Base-by-base conservation (phyloP, 306 rosid genomes). In the Comarum palustre region DNA sequence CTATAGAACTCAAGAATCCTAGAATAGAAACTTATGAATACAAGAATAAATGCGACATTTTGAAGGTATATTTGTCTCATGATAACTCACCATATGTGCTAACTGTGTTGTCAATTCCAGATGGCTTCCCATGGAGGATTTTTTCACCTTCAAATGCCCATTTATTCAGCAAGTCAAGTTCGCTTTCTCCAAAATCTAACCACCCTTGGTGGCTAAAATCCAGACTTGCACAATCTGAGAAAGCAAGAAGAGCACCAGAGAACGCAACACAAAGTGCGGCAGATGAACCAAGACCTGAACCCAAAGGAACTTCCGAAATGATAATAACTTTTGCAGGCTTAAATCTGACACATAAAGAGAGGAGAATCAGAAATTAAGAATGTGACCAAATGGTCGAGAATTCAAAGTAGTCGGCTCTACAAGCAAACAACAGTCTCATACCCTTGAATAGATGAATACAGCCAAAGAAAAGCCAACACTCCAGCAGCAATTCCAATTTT, bases 101-200 rank as follows among this genome's bases (percentile, higher is more conserved):
- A 25, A 94, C 95, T 13, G 97, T 83, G 83, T 94, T 94, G 90
- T 94, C 99, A 66, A 94, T 87, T 76, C 99, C 99, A 79, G 99
- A 94, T 16, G 99, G 99, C 77, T 80, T 91, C 77, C 99, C 99
- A 80, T 94, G 99, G 68, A 94, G 68, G 51, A 94, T 91, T 86
- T 87, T 94, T 81, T 94, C 99, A 62, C 99, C 99, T 86, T 94
- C 99, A 83, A 88, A 91, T 45, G 99, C 99, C 99, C 97, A 94
- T 80, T 82, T 89, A 79, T 94, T 94, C 32, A 94, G 81, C 79
- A 91, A 85, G 11, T 80, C 93, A 58, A 88, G 91, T 15, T 89
- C 95, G 29, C 80, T 82, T 72, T 82, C 91, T 38, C 82, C 84
- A 81, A 80, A 89, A 72, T 34, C 72, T 6, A 69, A 71, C 99